Evolutionary conservation across 352 stramenopile species (phyloP).

Genomic region (Globisporangium viniferum): DNA sequence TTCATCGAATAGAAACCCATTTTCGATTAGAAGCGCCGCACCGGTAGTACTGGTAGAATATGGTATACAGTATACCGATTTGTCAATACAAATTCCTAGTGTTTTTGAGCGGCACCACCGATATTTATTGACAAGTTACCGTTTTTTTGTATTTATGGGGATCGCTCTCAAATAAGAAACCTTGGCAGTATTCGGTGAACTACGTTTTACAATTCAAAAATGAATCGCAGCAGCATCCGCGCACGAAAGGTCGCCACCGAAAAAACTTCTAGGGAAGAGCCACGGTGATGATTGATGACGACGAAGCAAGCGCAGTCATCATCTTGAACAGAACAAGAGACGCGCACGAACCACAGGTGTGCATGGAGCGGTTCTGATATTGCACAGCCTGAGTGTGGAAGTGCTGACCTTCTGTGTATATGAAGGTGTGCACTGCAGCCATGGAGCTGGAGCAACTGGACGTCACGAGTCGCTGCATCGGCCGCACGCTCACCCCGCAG

Average conservation of each 20-base stretch:
- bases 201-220: background rate
- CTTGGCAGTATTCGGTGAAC: background rate
- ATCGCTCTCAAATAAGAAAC: background rate
- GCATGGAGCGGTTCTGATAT: background rate
- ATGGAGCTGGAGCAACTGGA: slow-evolving; percentile 82
- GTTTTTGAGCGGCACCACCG: too few relatives aligned
- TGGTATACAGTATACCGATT: too few relatives aligned
- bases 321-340: background rate
- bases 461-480: slow-evolving; percentile 63
- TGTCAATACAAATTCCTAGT: too few relatives aligned
- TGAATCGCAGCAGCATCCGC: background rate
- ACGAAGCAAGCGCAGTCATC: background rate
- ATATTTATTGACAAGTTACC: too few relatives aligned
- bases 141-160: too few relatives aligned
- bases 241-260: background rate
- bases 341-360: background rate
- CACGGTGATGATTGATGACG: slow-evolving; percentile 1
- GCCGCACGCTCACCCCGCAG: slow-evolving; percentile 65
- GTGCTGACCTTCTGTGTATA: background rate
- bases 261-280: background rate
- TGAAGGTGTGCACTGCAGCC: background rate
- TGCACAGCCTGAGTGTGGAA: too few relatives aligned
- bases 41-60: too few relatives aligned
- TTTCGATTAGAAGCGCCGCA: background rate
- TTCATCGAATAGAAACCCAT: background rate